phyloP scores from a whole-genome alignment of 495 filamentous ascomycete species.

The Penicillium subrubescens region DNA sequence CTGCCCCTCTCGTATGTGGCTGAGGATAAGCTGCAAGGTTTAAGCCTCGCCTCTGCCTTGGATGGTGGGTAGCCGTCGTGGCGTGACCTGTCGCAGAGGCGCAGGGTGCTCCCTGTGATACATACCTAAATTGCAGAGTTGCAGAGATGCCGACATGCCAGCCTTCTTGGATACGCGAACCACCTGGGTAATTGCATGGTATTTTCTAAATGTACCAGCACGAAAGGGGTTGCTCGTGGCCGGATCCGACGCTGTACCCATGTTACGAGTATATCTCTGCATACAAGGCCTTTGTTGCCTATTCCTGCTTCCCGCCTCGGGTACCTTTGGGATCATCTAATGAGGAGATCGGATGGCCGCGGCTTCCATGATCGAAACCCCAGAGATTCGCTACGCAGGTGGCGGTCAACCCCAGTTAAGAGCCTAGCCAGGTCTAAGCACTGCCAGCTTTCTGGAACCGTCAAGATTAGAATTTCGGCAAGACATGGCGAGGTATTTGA shows the following conservation, averaged over 20 bases:
- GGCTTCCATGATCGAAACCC: neutral
- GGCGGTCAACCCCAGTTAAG: slow-evolving; percentile 11
- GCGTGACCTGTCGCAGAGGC: slow-evolving; percentile 13
- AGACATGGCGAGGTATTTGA: slow-evolving; percentile 3
- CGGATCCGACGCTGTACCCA: neutral
- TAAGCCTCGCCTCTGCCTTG: slow-evolving; percentile 1
- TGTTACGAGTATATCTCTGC: slow-evolving; percentile 7
- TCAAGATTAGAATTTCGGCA: slow-evolving; percentile 14
- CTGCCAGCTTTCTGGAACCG: slow-evolving; percentile 5
- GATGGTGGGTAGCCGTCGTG: slow-evolving; percentile 17
- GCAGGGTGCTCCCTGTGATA: slow-evolving; percentile 16
- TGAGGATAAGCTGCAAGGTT: slow-evolving; percentile 11
- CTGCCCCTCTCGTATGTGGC: neutral
- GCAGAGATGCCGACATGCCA: neutral
- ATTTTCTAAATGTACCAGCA: neutral
- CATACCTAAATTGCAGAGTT: slow-evolving; percentile 18
- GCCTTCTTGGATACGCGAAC: neutral
- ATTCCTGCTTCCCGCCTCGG: slow-evolving; percentile 13
- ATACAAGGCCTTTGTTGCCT: neutral
- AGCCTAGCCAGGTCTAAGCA: slow-evolving; percentile 3
- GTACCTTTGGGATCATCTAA: slow-evolving; percentile 8
- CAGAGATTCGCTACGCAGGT: slow-evolving; percentile 14
- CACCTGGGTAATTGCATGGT: neutral
- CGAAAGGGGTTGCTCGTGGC: neutral
- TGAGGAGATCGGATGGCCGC: neutral